These are phyloP conservation scores for Fusarium paranaense DNA, from an alignment of 2,329 filamentous ascomycete species.

Conservation along the genomic window DNA sequence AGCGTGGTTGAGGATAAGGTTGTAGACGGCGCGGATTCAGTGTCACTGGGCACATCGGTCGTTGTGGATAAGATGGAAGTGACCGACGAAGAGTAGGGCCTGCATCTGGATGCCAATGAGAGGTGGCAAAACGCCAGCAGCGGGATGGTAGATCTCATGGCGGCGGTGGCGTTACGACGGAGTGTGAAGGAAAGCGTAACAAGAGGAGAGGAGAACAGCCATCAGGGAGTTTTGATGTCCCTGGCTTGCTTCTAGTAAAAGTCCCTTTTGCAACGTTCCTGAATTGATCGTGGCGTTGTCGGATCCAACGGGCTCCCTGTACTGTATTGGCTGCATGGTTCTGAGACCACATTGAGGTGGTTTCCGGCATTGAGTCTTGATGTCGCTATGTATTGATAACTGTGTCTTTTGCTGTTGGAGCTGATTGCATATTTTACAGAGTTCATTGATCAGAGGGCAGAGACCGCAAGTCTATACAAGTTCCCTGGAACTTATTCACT, in stretches of 20 bases:
- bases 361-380: too few species aligned
- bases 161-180: neutral
- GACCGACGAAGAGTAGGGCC: neutral
- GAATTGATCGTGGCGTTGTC: neutral
- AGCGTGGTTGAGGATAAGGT: neutral
- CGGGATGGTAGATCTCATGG: neutral
- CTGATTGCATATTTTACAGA: too few species aligned
- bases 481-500: too few species aligned
- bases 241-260: neutral
- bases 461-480: too few species aligned
- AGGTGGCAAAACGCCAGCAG: conserved; percentile 8
- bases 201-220: neutral
- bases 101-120: conserved; percentile 2
- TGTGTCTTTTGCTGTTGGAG: too few species aligned
- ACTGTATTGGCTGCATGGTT: neutral
- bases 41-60: neutral
- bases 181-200: neutral
- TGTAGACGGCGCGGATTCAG: neutral
- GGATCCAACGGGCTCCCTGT: neutral
- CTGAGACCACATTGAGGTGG: neutral
- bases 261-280: neutral
- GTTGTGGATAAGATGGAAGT: neutral
- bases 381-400: too few species aligned
- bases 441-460: too few species aligned
- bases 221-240: neutral